These are phyloP conservation scores for Coriaria nepalensis DNA, from an alignment of 306 rosid species.

Conservation along the genomic window DNA sequence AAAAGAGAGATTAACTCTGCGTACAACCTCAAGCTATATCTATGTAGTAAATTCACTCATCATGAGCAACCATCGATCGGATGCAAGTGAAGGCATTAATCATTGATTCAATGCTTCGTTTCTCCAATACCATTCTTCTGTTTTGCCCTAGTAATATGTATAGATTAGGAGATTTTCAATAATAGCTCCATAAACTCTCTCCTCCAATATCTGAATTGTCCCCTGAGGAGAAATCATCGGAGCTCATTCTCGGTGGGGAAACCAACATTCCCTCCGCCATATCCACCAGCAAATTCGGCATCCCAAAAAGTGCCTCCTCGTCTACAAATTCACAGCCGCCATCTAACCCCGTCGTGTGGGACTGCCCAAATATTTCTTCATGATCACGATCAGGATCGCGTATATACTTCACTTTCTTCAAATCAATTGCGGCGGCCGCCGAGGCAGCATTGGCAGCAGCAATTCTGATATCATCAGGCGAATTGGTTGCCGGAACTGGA, in stretches of 20 bases:
- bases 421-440: slow-evolving; percentile 20
- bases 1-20: too few species aligned
- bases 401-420: not conserved
- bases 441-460: slow-evolving; percentile 54
- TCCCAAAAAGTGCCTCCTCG: slow-evolving; percentile 67
- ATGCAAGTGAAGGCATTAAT: too few species aligned
- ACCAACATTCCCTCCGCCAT: slow-evolving; percentile 95
- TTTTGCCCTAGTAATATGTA: not conserved
- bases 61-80: too few species aligned
- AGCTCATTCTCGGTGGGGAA: slow-evolving; percentile 67
- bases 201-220: slow-evolving; percentile 20
- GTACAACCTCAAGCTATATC: too few species aligned
- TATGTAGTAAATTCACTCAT: too few species aligned
- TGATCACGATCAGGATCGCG: not conserved
- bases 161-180: slow-evolving; percentile 16
- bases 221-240: slow-evolving; percentile 31
- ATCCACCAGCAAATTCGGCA: slow-evolving; percentile 71
- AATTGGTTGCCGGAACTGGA: slow-evolving; percentile 27
- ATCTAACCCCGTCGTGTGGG: too few species aligned
- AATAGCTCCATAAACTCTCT: slow-evolving; percentile 55
- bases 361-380: too few species aligned
- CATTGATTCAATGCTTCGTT: not conserved
- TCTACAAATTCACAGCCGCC: slow-evolving; percentile 30
- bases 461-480: slow-evolving; percentile 31
- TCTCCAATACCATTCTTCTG: not conserved